These are phyloP conservation scores for Rhododendron kiyosumense DNA, from an alignment of 148 eudicot species.

Conservation along the genomic window DNA sequence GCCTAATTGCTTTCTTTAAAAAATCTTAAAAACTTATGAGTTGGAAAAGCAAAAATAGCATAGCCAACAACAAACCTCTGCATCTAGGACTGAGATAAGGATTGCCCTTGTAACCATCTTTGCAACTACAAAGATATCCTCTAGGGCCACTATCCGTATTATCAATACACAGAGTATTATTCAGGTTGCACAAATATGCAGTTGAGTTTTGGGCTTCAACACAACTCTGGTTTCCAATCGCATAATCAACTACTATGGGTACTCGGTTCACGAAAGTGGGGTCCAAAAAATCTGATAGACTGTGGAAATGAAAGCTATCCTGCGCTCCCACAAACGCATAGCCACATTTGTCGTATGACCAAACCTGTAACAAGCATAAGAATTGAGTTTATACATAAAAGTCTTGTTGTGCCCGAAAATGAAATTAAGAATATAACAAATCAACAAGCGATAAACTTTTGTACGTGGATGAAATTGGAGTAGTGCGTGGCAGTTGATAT, in stretches of 20 bases:
- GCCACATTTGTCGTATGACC: conserved; percentile 9
- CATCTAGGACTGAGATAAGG: conserved; percentile 23
- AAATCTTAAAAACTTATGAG: no score
- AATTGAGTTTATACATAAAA: no score
- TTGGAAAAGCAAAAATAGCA: not conserved
- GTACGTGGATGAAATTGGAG: no score
- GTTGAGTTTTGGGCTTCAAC: conserved; percentile 6
- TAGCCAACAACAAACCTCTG: conserved; percentile 2
- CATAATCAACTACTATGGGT: conserved; percentile 37
- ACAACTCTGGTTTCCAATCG: conserved; percentile 26
- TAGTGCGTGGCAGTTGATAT: no score
- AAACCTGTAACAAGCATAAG: not conserved
- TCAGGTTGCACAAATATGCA: conserved; percentile 12
- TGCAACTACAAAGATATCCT: conserved; percentile 33
- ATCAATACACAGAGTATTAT: conserved; percentile 17
- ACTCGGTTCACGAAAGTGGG: conserved; percentile 11
- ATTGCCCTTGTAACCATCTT: conserved; percentile 21
- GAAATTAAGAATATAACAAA: no score
- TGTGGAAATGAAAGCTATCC: not conserved
- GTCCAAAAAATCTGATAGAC: conserved; percentile 10
- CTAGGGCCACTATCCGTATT: not conserved
- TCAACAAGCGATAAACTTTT: no score
- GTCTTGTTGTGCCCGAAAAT: no score
- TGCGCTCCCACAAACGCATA: conserved; percentile 18
- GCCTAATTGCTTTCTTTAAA: no score